Evolutionary conservation across 345 rosid genomes (phyloP).

Genomic region (Brassica juncea): DNA sequence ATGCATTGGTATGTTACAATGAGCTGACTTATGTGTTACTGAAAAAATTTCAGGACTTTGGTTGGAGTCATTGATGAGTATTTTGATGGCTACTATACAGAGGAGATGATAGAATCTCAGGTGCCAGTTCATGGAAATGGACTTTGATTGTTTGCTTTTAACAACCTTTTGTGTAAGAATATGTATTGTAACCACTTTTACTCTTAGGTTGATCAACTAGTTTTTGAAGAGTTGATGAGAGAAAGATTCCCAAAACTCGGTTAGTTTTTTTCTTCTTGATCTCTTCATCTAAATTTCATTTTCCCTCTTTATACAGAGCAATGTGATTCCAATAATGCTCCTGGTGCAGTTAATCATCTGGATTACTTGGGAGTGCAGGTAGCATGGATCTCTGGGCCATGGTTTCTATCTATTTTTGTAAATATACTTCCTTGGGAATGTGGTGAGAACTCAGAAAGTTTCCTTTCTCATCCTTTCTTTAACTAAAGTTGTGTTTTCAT

Average conservation of each 20-base stretch:
- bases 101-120: slow-evolving; percentile 97
- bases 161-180: background rate
- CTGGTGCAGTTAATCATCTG: slow-evolving; percentile 98
- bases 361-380: slow-evolving; percentile 99
- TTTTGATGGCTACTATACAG: slow-evolving; percentile 88
- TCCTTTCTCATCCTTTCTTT: background rate
- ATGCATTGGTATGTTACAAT: slow-evolving; percentile 25
- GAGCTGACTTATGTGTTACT: slow-evolving; percentile 25
- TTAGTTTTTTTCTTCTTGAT: slow-evolving; percentile 49
- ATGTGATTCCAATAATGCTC: slow-evolving; percentile 47
- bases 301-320: slow-evolving; percentile 26
- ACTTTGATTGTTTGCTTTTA: slow-evolving; percentile 1
- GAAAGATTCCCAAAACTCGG: slow-evolving; percentile 97
- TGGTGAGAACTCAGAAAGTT: slow-evolving; percentile 52
- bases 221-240: slow-evolving; percentile 86
- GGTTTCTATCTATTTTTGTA: slow-evolving; percentile 95
- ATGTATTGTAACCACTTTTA: slow-evolving; percentile 2
- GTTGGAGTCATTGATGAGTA: slow-evolving; percentile 91
- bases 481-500: slow-evolving; percentile 6
- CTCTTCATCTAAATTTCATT: slow-evolving; percentile 1
- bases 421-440: slow-evolving; percentile 99
- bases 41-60: slow-evolving; percentile 64
- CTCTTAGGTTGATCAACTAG: slow-evolving; percentile 94
- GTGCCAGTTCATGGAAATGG: slow-evolving; percentile 40
- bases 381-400: slow-evolving; percentile 93